Base-by-base conservation (phyloP, 2,329 filamentous ascomycete genomes). In the Colletotrichum sp. region DNA sequence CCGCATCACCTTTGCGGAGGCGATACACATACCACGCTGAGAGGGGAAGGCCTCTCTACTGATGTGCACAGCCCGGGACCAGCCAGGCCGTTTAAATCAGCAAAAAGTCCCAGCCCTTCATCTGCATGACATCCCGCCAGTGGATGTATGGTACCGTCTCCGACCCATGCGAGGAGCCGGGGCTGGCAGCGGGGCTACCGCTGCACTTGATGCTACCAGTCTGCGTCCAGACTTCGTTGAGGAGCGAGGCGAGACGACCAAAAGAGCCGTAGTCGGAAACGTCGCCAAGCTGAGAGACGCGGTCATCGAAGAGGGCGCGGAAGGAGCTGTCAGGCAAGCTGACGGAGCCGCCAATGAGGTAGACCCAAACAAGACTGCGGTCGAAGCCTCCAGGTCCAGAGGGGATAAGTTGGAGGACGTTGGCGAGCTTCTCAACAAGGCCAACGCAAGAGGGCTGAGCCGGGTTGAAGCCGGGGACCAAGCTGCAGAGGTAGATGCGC, bases 41-140 rank as follows among this genome's bases (percentile, higher is more conserved):
- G 58, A 48, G 16, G 24, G 30, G 7, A 16, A 24, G 24, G 67
- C 68, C 43, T 67, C 30, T 66, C 26, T 55, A 34, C 69, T 38
- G n/a, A 18, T 58, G 38, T 69, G 56, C 48, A 32, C 56, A 73
- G 70, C 73, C 56, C 28, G 43, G 70, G 58, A 65, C 73, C 73
- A 69, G 70, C 73, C 70, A 67, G 73, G 77, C 71, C 56, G 70
- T 62, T 36, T 66, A 98, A 86, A 98, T 96, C 84, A 98, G 91
- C 84, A 98, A 89, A 87, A 95, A 97, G 84, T 98, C 95, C 96
- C 95, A 98, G 80, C 92, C 92, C 88, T 96, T 97, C 87, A 93
- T 92, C 86, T 92, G 92, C 96, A 98, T 98, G 83, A 96, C 92
- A 86, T 98, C 95, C 87, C 96, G 91, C 96, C 96, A 98, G 92